These are phyloP conservation scores for Apiospora arundinis DNA, from an alignment of 2,329 filamentous ascomycete species.

Conservation along the genomic window DNA sequence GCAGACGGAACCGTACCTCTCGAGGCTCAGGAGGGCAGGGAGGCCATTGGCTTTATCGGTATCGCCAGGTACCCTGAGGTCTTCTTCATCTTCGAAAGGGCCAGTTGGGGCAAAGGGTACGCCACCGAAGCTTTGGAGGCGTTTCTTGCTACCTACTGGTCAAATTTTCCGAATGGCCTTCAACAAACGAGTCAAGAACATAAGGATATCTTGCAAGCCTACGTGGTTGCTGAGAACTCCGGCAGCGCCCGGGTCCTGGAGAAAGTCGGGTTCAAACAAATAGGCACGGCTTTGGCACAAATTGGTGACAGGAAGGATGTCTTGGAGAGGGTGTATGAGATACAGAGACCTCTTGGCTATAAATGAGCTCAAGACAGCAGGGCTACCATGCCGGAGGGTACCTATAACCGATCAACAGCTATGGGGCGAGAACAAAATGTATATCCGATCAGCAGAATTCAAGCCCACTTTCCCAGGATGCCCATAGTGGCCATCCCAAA, in stretches of 20 bases:
- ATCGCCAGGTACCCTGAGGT: not conserved
- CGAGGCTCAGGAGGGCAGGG: not conserved
- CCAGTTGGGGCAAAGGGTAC: constrained; percentile 14
- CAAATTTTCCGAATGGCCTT: not conserved
- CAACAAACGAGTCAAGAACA: not conserved
- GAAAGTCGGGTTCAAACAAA: constrained; percentile 1
- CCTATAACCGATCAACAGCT: not conserved
- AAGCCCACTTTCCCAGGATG: constrained; percentile 19
- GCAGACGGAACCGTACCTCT: not conserved
- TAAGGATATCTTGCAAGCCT: not conserved
- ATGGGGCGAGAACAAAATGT: not conserved
- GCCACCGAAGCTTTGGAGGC: constrained; percentile 18
- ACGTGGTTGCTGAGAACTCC: not conserved
- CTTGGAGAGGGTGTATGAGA: not conserved
- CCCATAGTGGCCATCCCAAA: constrained; percentile 15
- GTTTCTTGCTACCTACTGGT: constrained; percentile 17
- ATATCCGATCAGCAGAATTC: not conserved
- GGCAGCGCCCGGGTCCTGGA: not conserved
- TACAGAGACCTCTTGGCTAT: not conserved
- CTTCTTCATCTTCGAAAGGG: constrained; percentile 11
- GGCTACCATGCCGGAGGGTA: not conserved
- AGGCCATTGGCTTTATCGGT: constrained; percentile 12
- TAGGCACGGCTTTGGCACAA: not conserved
- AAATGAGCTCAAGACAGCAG: not conserved
- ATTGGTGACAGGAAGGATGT: not conserved